Conservation (phyloP, 2,329 filamentous ascomycete genomes). For the Emmonsia crescens region DNA sequence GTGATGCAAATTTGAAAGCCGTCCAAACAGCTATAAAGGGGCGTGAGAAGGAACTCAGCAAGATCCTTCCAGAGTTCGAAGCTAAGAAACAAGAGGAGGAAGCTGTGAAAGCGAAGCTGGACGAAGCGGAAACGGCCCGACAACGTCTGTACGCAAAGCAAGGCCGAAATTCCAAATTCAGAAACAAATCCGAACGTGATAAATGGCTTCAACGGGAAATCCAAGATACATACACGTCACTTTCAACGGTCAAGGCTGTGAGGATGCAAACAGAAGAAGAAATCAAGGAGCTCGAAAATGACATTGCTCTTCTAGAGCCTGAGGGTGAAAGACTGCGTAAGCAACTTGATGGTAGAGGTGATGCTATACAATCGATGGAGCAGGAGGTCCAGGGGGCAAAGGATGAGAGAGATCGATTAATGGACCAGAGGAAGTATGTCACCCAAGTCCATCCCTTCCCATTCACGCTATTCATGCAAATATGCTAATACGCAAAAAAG, state of each 20-base stretch:
- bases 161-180: slow-evolving; percentile 75
- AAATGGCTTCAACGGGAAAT: slow-evolving; percentile 72
- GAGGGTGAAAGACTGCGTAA: slow-evolving; percentile 61
- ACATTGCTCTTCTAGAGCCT: slow-evolving; percentile 61
- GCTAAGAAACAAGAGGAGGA: slow-evolving; percentile 62
- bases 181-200: slow-evolving; percentile 79
- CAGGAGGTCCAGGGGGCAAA: slow-evolving; percentile 67
- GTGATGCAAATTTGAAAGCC: slow-evolving; percentile 59
- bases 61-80: slow-evolving; percentile 67
- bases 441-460: neutral
- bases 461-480: neutral
- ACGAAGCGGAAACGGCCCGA: slow-evolving; percentile 62
- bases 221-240: slow-evolving; percentile 61
- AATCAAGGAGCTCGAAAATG: slow-evolving; percentile 57
- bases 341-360: slow-evolving; percentile 67
- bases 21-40: slow-evolving; percentile 63
- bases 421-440: slow-evolving; percentile 66
- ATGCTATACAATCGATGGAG: slow-evolving; percentile 59
- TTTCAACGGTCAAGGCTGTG: slow-evolving; percentile 73
- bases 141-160: slow-evolving; percentile 86
- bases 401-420: slow-evolving; percentile 64
- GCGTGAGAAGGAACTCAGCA: slow-evolving; percentile 64
- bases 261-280: slow-evolving; percentile 77
- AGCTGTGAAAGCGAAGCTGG: slow-evolving; percentile 58
- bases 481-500: slow-evolving; percentile 13